Conservation (phyloP, 2,329 filamentous ascomycete species). For the Hypoxylon sp. region DNA sequence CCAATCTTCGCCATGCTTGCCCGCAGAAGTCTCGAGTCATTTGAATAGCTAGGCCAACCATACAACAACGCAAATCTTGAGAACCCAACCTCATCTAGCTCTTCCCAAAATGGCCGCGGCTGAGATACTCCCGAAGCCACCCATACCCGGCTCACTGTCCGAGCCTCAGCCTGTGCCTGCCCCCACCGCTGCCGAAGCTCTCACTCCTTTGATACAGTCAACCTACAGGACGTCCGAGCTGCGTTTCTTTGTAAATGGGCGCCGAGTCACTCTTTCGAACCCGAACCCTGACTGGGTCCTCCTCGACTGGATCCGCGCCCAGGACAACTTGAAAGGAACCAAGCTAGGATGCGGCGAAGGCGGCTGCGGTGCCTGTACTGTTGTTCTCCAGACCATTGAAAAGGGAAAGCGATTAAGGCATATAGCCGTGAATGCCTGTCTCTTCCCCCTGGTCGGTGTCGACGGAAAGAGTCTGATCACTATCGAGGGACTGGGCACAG, state of each 20-base stretch:
- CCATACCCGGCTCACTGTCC: conserved; percentile 5
- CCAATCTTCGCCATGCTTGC: background rate
- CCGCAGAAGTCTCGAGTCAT: background rate
- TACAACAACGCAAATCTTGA: background rate
- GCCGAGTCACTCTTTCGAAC: conserved; percentile 45
- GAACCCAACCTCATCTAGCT: background rate
- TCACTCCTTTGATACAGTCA: conserved; percentile 44
- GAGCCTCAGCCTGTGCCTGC: conserved; percentile 16
- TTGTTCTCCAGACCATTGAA: conserved; percentile 90
- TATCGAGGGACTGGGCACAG: conserved; percentile 90
- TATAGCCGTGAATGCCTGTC: conserved; percentile 92
- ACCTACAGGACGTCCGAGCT: conserved; percentile 55
- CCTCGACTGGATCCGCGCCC: conserved; percentile 50
- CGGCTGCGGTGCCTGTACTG: conserved; percentile 94
- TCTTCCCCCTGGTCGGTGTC: conserved; percentile 89
- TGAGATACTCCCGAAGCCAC: conserved; percentile 38
- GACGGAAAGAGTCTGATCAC: conserved; percentile 98
- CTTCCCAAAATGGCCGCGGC: conserved; percentile 34
- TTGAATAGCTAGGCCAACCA: background rate
- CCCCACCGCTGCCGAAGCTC: conserved; percentile 40
- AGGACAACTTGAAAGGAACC: conserved; percentile 46
- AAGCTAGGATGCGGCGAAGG: conserved; percentile 86
- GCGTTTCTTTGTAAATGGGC: conserved; percentile 53
- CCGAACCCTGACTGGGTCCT: conserved; percentile 53
- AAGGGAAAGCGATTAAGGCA: conserved; percentile 87